phyloP scores from a whole-genome alignment of 306 rosid species.

The Parietaria judaica region DNA sequence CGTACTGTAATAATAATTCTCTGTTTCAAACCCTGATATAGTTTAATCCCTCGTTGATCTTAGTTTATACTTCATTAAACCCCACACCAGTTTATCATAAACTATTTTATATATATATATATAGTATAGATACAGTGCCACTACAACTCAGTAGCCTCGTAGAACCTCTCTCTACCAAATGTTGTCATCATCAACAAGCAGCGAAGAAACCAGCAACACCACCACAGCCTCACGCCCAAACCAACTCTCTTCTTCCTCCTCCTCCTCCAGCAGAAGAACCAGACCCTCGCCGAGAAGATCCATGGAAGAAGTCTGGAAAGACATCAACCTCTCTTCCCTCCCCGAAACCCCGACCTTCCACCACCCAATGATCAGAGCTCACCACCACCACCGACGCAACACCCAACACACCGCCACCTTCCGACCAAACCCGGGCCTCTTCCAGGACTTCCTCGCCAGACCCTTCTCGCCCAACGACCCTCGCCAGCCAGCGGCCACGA shows the following conservation, averaged over 20 bases:
- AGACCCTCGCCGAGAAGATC: slow-evolving; percentile 8
- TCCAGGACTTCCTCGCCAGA: slow-evolving; percentile 58
- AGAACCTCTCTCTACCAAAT: neutral
- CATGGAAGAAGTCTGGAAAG: slow-evolving; percentile 82
- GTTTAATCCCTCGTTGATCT: too few relatives aligned
- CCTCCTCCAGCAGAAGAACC: neutral
- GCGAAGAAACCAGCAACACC: slow-evolving; percentile 8
- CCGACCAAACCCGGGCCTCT: slow-evolving; percentile 8
- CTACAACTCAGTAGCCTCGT: neutral
- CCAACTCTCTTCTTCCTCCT: neutral
- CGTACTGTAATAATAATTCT: too few relatives aligned
- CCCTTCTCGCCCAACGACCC: slow-evolving; percentile 28
- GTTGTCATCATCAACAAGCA: slow-evolving; percentile 8
- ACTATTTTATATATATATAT: too few relatives aligned
- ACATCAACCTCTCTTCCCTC: slow-evolving; percentile 42
- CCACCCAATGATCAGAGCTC: neutral
- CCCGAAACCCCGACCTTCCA: slow-evolving; percentile 10
- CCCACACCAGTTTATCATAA: too few relatives aligned
- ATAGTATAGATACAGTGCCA: too few relatives aligned
- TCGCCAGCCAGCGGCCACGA: neutral
- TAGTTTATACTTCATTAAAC: too few relatives aligned
- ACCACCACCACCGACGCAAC: slow-evolving; percentile 1
- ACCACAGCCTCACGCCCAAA: neutral
- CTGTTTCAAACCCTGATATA: too few relatives aligned
- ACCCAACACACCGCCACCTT: neutral